A percentile compares a stretch with the other conserved stretches of the same genome.
These are phyloP conservation scores for Aureobasidium sp. DNA, from an alignment of 2,329 filamentous ascomycete genomes.

Conservation along the genomic window DNA sequence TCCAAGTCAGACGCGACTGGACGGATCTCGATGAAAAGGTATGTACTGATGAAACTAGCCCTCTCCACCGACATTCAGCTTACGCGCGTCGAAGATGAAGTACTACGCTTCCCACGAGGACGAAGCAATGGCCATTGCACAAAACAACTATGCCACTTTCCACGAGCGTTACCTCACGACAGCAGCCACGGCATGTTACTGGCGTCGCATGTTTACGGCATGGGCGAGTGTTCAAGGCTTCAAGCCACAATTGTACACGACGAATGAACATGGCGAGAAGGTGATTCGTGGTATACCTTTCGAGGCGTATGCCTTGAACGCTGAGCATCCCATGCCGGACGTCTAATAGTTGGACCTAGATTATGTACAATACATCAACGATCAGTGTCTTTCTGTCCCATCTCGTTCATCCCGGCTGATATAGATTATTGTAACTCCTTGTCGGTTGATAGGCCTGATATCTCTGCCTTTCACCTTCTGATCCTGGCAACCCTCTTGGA, in stretches of 20 bases:
- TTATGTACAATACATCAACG: too few species aligned
- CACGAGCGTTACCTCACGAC: slow-evolving; percentile 21
- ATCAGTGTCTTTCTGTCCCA: too few species aligned
- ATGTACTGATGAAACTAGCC: not conserved
- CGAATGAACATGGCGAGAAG: not conserved
- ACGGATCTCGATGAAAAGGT: slow-evolving; percentile 18
- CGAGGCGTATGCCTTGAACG: not conserved
- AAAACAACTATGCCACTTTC: slow-evolving; percentile 21
- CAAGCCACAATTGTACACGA: slow-evolving; percentile 3
- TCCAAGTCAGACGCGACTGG: slow-evolving; percentile 24
- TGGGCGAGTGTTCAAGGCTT: slow-evolving; percentile 23
- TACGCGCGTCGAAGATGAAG: slow-evolving; percentile 16
- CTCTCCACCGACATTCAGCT: not conserved
- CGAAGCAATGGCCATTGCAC: slow-evolving; percentile 21
- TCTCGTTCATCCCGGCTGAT: not conserved
- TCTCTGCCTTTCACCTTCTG: not conserved
- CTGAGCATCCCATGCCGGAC: not conserved
- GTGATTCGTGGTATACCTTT: not conserved
- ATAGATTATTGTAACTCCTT: not conserved
- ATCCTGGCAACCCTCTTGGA: not conserved
- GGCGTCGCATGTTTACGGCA: slow-evolving; percentile 22
- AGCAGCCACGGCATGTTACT: slow-evolving; percentile 26
- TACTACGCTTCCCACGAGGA: slow-evolving; percentile 18
- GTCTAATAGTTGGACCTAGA: not conserved
- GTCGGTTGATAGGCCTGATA: not conserved